These are phyloP conservation scores for Dipteronia sinensis DNA, from an alignment of 345 rosid species.

Conservation along the genomic window DNA sequence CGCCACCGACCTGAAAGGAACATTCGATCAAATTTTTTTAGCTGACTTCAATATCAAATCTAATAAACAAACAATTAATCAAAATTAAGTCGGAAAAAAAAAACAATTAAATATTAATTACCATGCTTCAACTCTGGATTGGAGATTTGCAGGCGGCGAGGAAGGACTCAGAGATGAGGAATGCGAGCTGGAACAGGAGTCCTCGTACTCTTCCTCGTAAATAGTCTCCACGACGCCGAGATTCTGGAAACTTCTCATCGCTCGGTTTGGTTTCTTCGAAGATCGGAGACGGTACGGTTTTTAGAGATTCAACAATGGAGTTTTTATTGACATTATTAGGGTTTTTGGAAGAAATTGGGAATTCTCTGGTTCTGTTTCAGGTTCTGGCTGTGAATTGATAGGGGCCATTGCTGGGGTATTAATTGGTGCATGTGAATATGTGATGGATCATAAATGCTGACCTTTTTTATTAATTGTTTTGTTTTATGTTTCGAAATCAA, in stretches of 20 bases:
- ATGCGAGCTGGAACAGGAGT: constrained; percentile 31
- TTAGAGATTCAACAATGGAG: constrained; percentile 3
- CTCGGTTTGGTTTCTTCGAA: not conserved
- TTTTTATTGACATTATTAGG: constrained; percentile 14
- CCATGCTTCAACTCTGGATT: constrained; percentile 63
- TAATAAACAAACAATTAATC: not conserved
- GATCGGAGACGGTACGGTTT: not conserved
- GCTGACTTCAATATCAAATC: not conserved
- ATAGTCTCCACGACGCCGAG: constrained; percentile 78
- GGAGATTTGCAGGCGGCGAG: constrained; percentile 47
- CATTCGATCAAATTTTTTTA: not conserved
- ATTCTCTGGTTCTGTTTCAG: constrained; percentile 13
- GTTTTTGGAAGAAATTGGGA: constrained; percentile 26
- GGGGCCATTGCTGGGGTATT: constrained; percentile 34
- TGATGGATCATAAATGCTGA: constrained; percentile 60
- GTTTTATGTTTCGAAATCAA: not conserved
- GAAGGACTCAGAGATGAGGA: constrained; percentile 34
- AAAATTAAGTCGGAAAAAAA: no score
- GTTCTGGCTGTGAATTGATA: not conserved
- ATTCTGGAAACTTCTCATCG: constrained; percentile 57
- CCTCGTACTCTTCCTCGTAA: constrained; percentile 71
- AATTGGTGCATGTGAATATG: constrained; percentile 69
- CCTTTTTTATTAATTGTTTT: constrained; percentile 13
- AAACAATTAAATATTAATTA: constrained; percentile 16
- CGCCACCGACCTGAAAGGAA: constrained; percentile 49